Base-by-base conservation (phyloP, 306 rosid species). In the Luffa aegyptiaca region DNA sequence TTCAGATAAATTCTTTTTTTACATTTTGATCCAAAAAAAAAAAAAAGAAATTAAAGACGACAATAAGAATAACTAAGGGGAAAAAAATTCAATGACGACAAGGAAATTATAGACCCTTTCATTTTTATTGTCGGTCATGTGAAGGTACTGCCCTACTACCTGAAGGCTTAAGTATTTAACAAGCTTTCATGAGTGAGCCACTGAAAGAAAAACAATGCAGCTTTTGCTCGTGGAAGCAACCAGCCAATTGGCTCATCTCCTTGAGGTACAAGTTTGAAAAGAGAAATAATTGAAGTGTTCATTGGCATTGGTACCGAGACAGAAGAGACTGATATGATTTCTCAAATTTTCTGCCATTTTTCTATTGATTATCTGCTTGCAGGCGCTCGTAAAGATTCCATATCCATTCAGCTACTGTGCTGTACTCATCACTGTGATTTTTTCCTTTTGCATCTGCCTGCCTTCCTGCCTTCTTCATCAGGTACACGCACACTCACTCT, bases 361-460 rank as follows among this genome's bases (percentile, higher is more conserved):
- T 63, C 42, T 31, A 62, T 36, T 39, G 33, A 66, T 66, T 39
- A 17, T 66, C 44, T 39, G 31, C n/a, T 45, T 66, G 74, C 74
- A 66, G 74, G 71, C 26, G 6, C 21, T 20, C 75, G 21, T 68
- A 68, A 42, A 68, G 75, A 68, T 68, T 68, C 75, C 75, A 68
- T 68, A 18, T 68, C 35, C 73, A 16, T 66, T 13, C 33, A 14
- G 49, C 31, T 44, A 66, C 45, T 68, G 46, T 66, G 44, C 74
- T 66, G 17, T 33, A 12, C 26, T 66, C 51, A 64, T 64, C 45
- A 64, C 44, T 35, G 10, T 64, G 10, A 8, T 14, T 13, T 35
- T 64, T 37, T 37, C 46, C 44, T 63, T 64, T 64, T 64, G 45
- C 71, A 13, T 6, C 49, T 66, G 21, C 49, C 70, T 35, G 44